Evolutionary conservation across 2,329 filamentous ascomycete species (phyloP).

Genomic region (Cytospora piceicola): DNA sequence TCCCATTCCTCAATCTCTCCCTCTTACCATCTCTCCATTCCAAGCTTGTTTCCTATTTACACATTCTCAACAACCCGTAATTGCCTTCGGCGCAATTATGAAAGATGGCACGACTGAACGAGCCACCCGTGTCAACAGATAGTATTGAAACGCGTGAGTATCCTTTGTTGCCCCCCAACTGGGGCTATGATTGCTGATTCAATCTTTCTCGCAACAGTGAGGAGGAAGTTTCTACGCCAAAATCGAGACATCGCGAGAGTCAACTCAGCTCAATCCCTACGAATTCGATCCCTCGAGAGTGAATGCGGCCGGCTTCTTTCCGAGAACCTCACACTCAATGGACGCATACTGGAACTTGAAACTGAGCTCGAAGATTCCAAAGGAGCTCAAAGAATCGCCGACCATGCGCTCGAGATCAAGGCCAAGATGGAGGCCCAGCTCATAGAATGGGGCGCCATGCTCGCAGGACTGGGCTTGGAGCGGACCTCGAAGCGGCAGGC

Average conservation of each 20-base stretch:
- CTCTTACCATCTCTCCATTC: background rate
- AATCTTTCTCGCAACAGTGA: conserved; percentile 56
- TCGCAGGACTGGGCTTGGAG: conserved; percentile 67
- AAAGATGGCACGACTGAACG: conserved; percentile 81
- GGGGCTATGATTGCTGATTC: conserved; percentile 23
- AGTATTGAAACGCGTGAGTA: conserved; percentile 72
- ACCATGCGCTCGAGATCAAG: conserved; percentile 72
- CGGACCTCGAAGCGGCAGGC: conserved; percentile 55
- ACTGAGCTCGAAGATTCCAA: conserved; percentile 68
- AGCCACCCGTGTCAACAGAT: conserved; percentile 69
- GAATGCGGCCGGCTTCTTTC: conserved; percentile 75
- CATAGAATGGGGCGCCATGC: conserved; percentile 67
- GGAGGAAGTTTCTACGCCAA: conserved; percentile 78
- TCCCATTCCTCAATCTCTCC: conserved; percentile 2
- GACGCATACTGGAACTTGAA: conserved; percentile 71
- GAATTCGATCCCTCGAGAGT: conserved; percentile 76
- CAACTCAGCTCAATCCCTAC: conserved; percentile 77
- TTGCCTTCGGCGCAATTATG: conserved; percentile 37
- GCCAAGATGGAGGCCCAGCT: conserved; percentile 73
- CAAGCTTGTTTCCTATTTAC: background rate
- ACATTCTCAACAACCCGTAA: background rate
- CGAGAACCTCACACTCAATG: conserved; percentile 76
- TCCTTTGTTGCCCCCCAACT: conserved; percentile 25
- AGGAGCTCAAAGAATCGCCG: conserved; percentile 61
- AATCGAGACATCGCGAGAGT: conserved; percentile 81